These are phyloP conservation scores for Pseudozyma hubeiensis DNA, from an alignment of 1,284 basidiomycete species.

Conservation along the genomic window DNA sequence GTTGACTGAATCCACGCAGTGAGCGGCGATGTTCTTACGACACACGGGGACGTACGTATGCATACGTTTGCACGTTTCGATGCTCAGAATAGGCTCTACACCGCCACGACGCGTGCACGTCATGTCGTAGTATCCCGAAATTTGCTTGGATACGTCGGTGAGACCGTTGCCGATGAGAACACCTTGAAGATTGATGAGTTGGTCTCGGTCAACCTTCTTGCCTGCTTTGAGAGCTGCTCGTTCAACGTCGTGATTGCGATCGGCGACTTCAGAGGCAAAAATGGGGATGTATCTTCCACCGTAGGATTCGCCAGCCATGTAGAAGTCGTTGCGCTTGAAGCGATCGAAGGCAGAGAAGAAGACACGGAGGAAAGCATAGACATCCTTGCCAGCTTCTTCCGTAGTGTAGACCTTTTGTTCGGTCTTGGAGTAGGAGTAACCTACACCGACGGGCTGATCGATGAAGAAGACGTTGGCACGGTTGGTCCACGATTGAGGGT, in stretches of 20 bases:
- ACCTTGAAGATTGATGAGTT: conserved; percentile 78
- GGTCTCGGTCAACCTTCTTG: conserved; percentile 71
- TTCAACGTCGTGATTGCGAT: conserved; percentile 75
- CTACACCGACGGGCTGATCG: conserved; percentile 79
- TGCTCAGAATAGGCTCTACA: conserved; percentile 44
- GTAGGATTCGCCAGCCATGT: conserved; percentile 65
- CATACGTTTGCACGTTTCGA: conserved; percentile 56
- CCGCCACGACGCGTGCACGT: conserved; percentile 55
- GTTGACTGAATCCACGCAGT: conserved; percentile 46
- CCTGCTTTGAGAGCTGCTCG: conserved; percentile 72
- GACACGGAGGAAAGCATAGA: conserved; percentile 69
- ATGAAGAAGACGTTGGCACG: conserved; percentile 79
- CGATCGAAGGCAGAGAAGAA: conserved; percentile 68
- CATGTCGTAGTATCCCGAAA: conserved; percentile 57
- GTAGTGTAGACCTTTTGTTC: conserved; percentile 71
- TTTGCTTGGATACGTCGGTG: conserved; percentile 68
- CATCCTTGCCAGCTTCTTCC: conserved; percentile 66
- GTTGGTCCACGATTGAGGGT: conserved; percentile 76
- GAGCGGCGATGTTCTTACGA: conserved; percentile 17
- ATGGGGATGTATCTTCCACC: conserved; percentile 83
- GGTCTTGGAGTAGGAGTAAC: conserved; percentile 79
- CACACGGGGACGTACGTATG: conserved; percentile 37
- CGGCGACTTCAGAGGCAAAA: conserved; percentile 82
- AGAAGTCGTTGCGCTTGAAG: conserved; percentile 62
- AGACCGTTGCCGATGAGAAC: conserved; percentile 80